Base-by-base conservation (phyloP, 345 rosid genomes). In the Eucalyptus curtisii region DNA sequence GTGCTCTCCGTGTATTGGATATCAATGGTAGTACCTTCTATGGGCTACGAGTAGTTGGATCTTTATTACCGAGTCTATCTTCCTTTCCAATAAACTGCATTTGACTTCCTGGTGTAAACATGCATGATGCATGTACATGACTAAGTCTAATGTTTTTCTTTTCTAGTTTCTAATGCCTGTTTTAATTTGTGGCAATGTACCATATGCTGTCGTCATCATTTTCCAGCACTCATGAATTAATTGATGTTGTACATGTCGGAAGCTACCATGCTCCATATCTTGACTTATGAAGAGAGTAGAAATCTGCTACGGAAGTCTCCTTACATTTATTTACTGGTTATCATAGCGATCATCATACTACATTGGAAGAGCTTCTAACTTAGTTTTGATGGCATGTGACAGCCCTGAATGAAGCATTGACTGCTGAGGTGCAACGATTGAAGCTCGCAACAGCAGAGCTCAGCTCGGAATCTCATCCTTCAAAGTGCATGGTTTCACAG, bases 371-470 rank as follows among this genome's bases (percentile, higher is more conserved):
- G 79, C 88, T 71, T 71, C 37, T 81, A 30, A 13, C 33, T 27
- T 47, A 76, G 55, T 71, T 42, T 20, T 86, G 42, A 50, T 13
- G 45, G n/a, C 42, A 59, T 88, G 7, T 55, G 88, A 91, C 93
- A 96, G 98, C 94, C 81, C 95, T 95, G 40, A 93, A 92, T 11
- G 95, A 95, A 85, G 94, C 96, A 44, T 89, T 97, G 88, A 93
- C 90, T 27, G 95, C 92, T 1, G 98, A 97, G 91, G 94, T 97
- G 48, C 92, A 91, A 31, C 88, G 96, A 50, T 89, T 97, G 92
- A 96, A 95, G 91, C 11, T 91, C 5, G 92, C 93, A 11, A 93
- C 92, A 24, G 92, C 93, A 24, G 94, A 93, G 87, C 87, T 91
- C 40, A 76, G 88, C 52, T 92, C 92, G 85, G 95, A 93, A 84